Conservation (phyloP, 495 filamentous ascomycete genomes). For the Neurospora sp. region DNA sequence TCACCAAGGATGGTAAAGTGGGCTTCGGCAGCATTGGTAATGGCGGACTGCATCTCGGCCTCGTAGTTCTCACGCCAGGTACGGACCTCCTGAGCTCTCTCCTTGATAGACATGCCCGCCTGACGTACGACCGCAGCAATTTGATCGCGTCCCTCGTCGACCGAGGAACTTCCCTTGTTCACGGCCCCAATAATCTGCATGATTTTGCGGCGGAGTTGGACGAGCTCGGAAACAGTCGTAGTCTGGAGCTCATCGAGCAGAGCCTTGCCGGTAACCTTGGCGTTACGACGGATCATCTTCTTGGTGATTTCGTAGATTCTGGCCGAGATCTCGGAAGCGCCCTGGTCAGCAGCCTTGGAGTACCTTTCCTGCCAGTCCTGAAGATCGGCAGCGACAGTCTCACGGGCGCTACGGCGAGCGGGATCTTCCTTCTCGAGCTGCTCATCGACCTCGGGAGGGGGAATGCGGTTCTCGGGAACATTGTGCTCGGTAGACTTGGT, state of each 20-base stretch:
- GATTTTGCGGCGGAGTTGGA: slow-evolving; percentile 58
- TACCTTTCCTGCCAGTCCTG: slow-evolving; percentile 79
- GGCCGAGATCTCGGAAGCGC: slow-evolving; percentile 65
- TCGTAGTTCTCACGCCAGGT: slow-evolving; percentile 70
- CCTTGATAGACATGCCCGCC: slow-evolving; percentile 69
- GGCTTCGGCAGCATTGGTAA: slow-evolving; percentile 65
- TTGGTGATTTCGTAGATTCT: slow-evolving; percentile 54
- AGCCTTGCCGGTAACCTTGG: slow-evolving; percentile 47
- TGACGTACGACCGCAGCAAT: slow-evolving; percentile 53
- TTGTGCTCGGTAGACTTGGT: slow-evolving; percentile 10
- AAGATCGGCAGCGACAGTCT: slow-evolving; percentile 69
- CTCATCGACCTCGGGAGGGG: slow-evolving; percentile 19
- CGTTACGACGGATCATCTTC: slow-evolving; percentile 43
- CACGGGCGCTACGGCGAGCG: slow-evolving; percentile 39
- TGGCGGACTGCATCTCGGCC: slow-evolving; percentile 53
- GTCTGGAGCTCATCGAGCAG: slow-evolving; percentile 60
- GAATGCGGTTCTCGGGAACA: slow-evolving; percentile 8
- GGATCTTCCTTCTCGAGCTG: slow-evolving; percentile 28
- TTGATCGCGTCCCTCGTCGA: slow-evolving; percentile 52
- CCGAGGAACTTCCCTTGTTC: slow-evolving; percentile 30
- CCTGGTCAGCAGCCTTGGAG: slow-evolving; percentile 68
- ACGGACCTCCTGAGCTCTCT: slow-evolving; percentile 71
- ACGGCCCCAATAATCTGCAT: slow-evolving; percentile 47
- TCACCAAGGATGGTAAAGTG: slow-evolving; percentile 75
- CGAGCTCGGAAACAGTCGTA: slow-evolving; percentile 49